A percentile compares a stretch with the other conserved stretches of the same genome.
phyloP scores from a whole-genome alignment of 1,284 basidiomycete species.

The Trichosporon inkin region DNA sequence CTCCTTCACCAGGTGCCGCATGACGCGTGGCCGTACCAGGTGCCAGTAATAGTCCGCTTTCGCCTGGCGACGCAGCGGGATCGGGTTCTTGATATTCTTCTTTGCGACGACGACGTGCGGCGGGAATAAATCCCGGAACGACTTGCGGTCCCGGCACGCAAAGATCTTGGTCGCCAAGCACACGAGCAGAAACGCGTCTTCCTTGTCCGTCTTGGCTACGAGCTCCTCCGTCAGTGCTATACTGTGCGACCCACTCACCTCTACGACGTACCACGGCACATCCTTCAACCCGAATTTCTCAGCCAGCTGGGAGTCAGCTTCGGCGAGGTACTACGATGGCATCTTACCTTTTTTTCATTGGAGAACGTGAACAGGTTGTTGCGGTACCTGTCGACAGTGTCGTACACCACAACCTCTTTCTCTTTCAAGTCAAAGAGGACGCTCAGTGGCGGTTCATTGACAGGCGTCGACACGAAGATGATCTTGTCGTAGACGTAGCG shows the following conservation, averaged over 20 bases:
- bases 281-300: background rate
- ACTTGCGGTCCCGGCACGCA: constrained; percentile 3
- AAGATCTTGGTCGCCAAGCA: constrained; percentile 3
- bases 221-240: background rate
- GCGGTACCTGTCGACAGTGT: background rate
- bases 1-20: background rate
- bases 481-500: constrained; percentile 1
- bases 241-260: background rate
- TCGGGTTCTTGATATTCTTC: constrained; percentile 5
- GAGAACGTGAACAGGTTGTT: constrained; percentile 2
- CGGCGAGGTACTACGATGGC: background rate
- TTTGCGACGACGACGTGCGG: background rate
- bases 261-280: background rate
- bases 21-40: background rate
- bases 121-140: constrained; percentile 1
- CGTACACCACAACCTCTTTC: background rate
- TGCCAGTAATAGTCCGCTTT: constrained; percentile 3
- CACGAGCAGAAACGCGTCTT: background rate
- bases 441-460: background rate
- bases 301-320: background rate
- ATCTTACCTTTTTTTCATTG: background rate
- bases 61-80: background rate
- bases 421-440: constrained; percentile 1
- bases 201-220: background rate
- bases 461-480: background rate